Evolutionary conservation across 2,329 filamentous ascomycete species (phyloP), one percentile per base, ranked within the genome.

Genomic region (Plenodomus tracheiphilus): DNA sequence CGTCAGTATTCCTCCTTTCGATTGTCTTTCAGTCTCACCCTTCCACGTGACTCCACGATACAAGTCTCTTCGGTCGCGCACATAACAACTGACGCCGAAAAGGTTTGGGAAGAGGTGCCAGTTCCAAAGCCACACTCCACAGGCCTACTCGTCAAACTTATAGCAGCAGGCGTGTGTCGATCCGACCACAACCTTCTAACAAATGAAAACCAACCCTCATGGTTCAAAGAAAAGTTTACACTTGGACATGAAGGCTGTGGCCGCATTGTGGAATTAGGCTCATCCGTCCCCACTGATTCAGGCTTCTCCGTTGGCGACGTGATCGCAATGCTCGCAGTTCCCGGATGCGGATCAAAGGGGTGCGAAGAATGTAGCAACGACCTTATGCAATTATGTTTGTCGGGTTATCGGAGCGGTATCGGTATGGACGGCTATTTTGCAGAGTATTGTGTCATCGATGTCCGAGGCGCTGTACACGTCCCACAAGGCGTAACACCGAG

Each of bases 181-280:
- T 56, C 51, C 18, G 58, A 61, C 39, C 46, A 59, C 48, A 59
- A 59, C 30, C 56, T 61, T 2, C 50, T 59, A 18, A 61, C 56
- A 15, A 61, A 61, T 36, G 58, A 61, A 37, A 46, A 47, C 13
- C 58, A 61, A 47, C 56, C 58, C 17, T 32, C 51, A 6, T 61
- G 53, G 53, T 61, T 58, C 41, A 42, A 51, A 38, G 37, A 51
- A 1, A n/a, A 50, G 16, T 61, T 61, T 20, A 61, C 58, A 5
- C 56, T 61, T 15, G 58, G 56, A 8, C 58, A 61, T 43, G 58
- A 61, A 51, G 58, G 58, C 7, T 61, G 51, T 17, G 58, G 58
- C 16, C 44, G 39, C 8, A 58, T 61, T 41, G 42, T 53, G 7
- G 16, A 22, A 25, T 18, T 61, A 7, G 56, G 58, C 1, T 43